phyloP scores from a whole-genome alignment of 2,329 filamentous ascomycete species.

The Aspergillus fumigatiaffinis region DNA sequence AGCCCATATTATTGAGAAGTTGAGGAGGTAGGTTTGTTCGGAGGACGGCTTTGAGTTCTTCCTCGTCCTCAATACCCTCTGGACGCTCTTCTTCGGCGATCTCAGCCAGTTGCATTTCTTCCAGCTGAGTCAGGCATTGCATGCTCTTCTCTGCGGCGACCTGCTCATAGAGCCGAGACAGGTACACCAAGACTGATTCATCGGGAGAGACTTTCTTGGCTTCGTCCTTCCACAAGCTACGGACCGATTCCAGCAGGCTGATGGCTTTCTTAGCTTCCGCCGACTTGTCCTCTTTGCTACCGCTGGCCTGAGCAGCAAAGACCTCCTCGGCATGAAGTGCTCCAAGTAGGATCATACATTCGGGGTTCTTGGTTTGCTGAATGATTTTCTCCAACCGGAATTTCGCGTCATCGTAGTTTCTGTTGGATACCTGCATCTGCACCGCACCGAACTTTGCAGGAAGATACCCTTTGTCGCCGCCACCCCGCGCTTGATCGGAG shows the following conservation, averaged over 20 bases:
- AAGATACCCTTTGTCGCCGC: constrained; percentile 82
- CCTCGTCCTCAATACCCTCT: constrained; percentile 57
- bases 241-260: constrained; percentile 75
- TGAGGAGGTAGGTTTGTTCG: constrained; percentile 82
- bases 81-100: constrained; percentile 68
- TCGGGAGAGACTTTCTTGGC: constrained; percentile 81
- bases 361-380: constrained; percentile 74
- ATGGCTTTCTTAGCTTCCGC: constrained; percentile 84
- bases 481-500: constrained; percentile 87
- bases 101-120: constrained; percentile 80
- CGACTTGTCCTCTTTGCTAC: constrained; percentile 86
- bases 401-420: constrained; percentile 87
- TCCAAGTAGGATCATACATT: constrained; percentile 88
- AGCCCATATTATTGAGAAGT: constrained; percentile 94
- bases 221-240: constrained; percentile 85
- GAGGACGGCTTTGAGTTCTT: constrained; percentile 54
- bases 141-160: constrained; percentile 86
- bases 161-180: constrained; percentile 83
- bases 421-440: constrained; percentile 79
- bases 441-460: constrained; percentile 93
- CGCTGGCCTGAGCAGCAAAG: constrained; percentile 70
- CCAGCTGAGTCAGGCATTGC: constrained; percentile 86
- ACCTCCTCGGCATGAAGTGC: constrained; percentile 93
- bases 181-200: constrained; percentile 81
- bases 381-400: constrained; percentile 92